Conservation (phyloP, 176 grass and related monocot genomes). For the Carex myosuroides region DNA sequence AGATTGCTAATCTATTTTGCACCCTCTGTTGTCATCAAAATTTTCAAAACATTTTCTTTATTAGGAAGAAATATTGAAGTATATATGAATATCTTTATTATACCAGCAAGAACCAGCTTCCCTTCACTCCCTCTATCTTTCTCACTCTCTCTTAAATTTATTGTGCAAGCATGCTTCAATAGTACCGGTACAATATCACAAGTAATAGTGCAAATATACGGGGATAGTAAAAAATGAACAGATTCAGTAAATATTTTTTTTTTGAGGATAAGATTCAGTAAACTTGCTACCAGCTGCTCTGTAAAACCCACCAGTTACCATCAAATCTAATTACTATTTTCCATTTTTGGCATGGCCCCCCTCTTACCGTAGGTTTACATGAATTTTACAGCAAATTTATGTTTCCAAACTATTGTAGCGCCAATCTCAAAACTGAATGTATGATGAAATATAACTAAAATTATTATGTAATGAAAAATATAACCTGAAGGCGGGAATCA, state of each 20-base stretch:
- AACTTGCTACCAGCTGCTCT: not conserved
- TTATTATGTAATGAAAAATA: not conserved
- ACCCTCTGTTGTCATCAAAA: slow-evolving; percentile 8
- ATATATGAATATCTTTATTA: not conserved
- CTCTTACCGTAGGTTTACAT: not conserved
- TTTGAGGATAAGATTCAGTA: too few relatives aligned
- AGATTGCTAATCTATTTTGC: not conserved
- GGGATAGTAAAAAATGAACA: not conserved
- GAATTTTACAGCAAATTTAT: not conserved
- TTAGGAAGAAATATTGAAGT: not conserved
- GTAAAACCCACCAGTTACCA: not conserved
- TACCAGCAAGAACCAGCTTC: not conserved
- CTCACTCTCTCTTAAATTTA: not conserved
- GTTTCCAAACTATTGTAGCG: too few relatives aligned
- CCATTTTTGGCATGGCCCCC: not conserved
- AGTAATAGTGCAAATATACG: not conserved
- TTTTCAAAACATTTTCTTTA: not conserved
- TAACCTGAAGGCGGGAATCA: slow-evolving; percentile 64
- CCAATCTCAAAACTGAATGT: not conserved
- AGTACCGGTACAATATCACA: not conserved
- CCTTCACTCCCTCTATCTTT: not conserved
- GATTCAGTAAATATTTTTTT: too few relatives aligned
- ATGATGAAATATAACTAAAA: not conserved
- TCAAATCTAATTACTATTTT: not conserved
- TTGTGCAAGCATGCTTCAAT: not conserved